These are phyloP conservation scores for Alloteropsis semialata DNA, from an alignment of 176 grass and related monocot genomes.

Conservation along the genomic window DNA sequence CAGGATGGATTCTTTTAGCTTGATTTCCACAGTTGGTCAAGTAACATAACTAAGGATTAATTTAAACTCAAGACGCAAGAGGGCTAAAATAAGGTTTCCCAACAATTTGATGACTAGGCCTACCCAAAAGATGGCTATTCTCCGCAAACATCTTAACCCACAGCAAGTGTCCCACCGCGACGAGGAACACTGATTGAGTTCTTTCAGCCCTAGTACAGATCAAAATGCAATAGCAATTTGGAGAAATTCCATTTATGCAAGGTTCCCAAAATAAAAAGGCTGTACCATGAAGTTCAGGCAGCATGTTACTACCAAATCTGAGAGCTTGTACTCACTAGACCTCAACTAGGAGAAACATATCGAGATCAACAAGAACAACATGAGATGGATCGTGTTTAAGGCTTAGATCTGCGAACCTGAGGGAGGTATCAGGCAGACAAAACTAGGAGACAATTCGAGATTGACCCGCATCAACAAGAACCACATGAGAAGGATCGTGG, in stretches of 20 bases:
- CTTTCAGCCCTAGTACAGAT: background rate
- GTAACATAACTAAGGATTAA: background rate
- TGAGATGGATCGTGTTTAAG: background rate
- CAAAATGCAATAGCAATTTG: background rate
- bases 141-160: background rate
- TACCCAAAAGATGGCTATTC: background rate
- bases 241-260: background rate
- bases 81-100: background rate
- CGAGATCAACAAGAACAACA: background rate
- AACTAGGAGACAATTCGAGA: background rate
- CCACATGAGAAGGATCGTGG: background rate
- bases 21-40: background rate
- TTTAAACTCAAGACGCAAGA: background rate
- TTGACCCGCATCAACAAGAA: background rate
- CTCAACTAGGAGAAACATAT: background rate
- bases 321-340: background rate
- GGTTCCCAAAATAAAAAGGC: background rate
- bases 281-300: background rate
- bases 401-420: background rate
- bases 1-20: background rate
- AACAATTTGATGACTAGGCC: background rate
- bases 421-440: background rate
- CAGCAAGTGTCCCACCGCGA: background rate
- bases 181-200: background rate
- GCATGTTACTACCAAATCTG: background rate